Evolutionary conservation across 768 basidiomycete species (phyloP), one percentile per base, ranked within the genome.

Genomic region (Amanita brunnescens): DNA sequence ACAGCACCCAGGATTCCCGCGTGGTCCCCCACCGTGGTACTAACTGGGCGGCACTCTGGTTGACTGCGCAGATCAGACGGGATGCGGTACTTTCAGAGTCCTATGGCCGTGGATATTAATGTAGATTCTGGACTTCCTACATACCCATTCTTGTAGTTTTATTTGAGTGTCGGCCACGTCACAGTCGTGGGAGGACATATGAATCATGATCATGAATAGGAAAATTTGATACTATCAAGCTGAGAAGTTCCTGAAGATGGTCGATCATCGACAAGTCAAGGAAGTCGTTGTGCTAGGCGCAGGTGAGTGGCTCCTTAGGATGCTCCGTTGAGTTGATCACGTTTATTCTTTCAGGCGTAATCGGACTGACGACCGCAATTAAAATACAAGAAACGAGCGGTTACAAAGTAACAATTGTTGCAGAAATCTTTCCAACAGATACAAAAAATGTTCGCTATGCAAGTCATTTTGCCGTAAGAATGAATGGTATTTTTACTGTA

Each of bases 391-490:
- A 85, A 57, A 71, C 68, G 18, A 76, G 77, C 5, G 70, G 66
- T 5, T 82, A 83, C 60, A 66, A 67, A 2, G 86, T 90, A n/a
- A 79, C 77, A 2, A 76, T 90, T 48, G 63, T 90, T 13, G 83
- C 88, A 1, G 85, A 87, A 48, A 66, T 72, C 1, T 69, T 88
- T 29, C 87, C 87, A 0, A 80, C 72, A 10, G 89, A 91, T 59
- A 71, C 78, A 0, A 84, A 82, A 64, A 72, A 68, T 9, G 77
- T 83, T 58, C 73, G 74, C 38, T 90, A 87, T 60, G 83, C 88
- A 1, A 86, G 83, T 55, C 77, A 80, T n/a, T 90, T 87, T 87
- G 88, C 87, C 20, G 87, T 87, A 54, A 54, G 83, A 68, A 13
- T 9, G 16, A 68, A 13, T 9, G 16, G 6, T 6, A 38, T 16